These are phyloP conservation scores for Mikania micrantha DNA, from an alignment of 129 eudicot species.

Conservation along the genomic window DNA sequence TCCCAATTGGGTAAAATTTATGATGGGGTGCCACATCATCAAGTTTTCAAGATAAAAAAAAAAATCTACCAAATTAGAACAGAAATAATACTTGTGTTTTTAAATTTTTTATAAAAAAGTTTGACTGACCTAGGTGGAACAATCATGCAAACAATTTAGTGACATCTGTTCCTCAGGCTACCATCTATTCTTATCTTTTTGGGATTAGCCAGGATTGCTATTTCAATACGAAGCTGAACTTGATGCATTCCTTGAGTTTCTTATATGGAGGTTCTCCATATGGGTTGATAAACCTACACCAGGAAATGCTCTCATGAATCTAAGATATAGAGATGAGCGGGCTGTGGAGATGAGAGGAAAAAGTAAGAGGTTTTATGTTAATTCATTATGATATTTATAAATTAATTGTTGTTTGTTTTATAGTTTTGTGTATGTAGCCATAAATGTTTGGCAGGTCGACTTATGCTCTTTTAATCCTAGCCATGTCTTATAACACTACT, in stretches of 20 bases:
- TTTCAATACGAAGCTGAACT: slow-evolving; percentile 97
- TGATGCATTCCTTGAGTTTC: slow-evolving; percentile 98
- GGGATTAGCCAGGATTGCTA: slow-evolving; percentile 97
- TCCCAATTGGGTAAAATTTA: background rate
- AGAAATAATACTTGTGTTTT: background rate
- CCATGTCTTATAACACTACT: background rate
- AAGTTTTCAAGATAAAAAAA: no score
- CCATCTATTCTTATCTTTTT: slow-evolving; percentile 21
- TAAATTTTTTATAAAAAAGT: background rate
- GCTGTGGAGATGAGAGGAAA: slow-evolving; percentile 66
- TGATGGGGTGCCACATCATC: background rate
- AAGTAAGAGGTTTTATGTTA: slow-evolving; percentile 37
- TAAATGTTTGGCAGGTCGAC: background rate
- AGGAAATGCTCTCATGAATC: slow-evolving; percentile 93
- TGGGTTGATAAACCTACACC: slow-evolving; percentile 99
- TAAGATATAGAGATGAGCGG: slow-evolving; percentile 94
- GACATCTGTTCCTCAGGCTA: slow-evolving; percentile 7
- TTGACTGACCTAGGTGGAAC: background rate
- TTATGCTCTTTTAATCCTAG: background rate
- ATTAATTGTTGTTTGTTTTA: background rate
- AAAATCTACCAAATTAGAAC: no score
- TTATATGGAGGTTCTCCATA: slow-evolving; percentile 93
- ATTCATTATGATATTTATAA: background rate
- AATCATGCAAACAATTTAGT: slow-evolving; percentile 21
- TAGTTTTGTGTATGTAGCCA: background rate